Percentiles rank a stretch among this genome's conserved stretches.
phyloP scores from a whole-genome alignment of 2,329 filamentous ascomycete species.

The Ceratocystis ficicola region DNA sequence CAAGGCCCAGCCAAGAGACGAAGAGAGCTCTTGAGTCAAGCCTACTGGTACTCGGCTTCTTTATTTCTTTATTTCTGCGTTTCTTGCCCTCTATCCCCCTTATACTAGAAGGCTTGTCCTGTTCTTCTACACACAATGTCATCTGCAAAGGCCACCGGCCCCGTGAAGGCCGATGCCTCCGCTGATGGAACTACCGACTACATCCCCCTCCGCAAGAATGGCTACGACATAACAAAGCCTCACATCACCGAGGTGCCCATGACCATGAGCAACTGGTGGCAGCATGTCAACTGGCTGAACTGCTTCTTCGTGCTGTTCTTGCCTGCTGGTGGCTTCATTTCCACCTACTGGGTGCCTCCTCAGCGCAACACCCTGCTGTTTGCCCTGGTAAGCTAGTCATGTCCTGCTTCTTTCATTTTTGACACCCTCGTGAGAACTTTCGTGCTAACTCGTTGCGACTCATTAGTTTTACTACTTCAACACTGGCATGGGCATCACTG shows the following conservation, averaged over 20 bases:
- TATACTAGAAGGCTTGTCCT: no score
- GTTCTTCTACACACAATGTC: constrained; percentile 26
- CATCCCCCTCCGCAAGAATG: constrained; percentile 37
- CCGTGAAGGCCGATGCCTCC: constrained; percentile 33
- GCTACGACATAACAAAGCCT: constrained; percentile 53
- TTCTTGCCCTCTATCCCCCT: background rate
- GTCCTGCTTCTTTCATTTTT: background rate
- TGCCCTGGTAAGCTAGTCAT: constrained; percentile 36
- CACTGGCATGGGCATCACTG: constrained; percentile 69
- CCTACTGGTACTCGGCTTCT: background rate
- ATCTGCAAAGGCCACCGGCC: constrained; percentile 27
- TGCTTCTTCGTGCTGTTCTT: constrained; percentile 67
- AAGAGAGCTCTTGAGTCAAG: no score
- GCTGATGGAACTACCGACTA: constrained; percentile 46
- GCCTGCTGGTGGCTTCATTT: constrained; percentile 59
- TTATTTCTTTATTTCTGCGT: background rate
- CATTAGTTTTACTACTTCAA: constrained; percentile 56
- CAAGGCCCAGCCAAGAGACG: no score
- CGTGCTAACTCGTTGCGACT: background rate
- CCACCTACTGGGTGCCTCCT: constrained; percentile 67
- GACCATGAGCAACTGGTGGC: constrained; percentile 73
- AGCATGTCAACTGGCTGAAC: constrained; percentile 92
- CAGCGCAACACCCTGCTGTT: constrained; percentile 59
- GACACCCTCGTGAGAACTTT: background rate
- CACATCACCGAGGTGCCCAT: constrained; percentile 77